These are phyloP conservation scores for Ceratocystis cubensis DNA, from an alignment of 2,329 filamentous ascomycete genomes.

Conservation along the genomic window DNA sequence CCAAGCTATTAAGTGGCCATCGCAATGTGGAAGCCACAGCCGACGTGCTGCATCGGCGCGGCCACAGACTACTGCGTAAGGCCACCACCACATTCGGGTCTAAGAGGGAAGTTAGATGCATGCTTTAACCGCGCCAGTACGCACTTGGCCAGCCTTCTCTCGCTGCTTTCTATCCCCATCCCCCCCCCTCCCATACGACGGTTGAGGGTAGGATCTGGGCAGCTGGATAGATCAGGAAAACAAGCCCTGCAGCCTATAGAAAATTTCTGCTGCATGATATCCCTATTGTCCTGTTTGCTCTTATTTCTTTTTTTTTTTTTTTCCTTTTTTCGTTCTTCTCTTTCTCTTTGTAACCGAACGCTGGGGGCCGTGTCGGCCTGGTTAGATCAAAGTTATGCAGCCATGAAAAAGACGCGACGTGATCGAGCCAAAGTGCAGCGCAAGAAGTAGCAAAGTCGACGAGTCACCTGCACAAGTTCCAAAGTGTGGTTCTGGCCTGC, in stretches of 20 bases:
- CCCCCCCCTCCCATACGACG: too few species aligned
- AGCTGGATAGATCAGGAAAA: neutral
- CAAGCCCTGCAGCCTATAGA: neutral
- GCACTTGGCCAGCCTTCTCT: too few species aligned
- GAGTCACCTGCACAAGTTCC: neutral
- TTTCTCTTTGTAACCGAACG: neutral
- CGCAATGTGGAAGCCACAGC: neutral
- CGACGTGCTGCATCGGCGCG: neutral
- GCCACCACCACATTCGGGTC: neutral
- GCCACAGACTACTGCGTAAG: neutral
- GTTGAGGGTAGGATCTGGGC: too few species aligned
- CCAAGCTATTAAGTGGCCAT: neutral
- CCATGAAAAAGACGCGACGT: neutral
- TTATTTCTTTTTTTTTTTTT: neutral
- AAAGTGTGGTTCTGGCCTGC: neutral
- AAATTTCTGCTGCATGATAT: neutral
- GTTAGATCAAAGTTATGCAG: neutral
- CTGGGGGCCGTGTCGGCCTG: neutral
- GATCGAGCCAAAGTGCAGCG: neutral
- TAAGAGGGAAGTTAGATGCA: neutral
- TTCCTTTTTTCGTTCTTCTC: neutral
- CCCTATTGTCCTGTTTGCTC: neutral
- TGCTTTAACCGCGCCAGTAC: neutral
- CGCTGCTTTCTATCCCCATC: too few species aligned
- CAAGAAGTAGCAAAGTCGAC: neutral